Conservation (phyloP, 192 early-diverging fungal genomes). For the Rhizoclosmatium sp. region DNA sequence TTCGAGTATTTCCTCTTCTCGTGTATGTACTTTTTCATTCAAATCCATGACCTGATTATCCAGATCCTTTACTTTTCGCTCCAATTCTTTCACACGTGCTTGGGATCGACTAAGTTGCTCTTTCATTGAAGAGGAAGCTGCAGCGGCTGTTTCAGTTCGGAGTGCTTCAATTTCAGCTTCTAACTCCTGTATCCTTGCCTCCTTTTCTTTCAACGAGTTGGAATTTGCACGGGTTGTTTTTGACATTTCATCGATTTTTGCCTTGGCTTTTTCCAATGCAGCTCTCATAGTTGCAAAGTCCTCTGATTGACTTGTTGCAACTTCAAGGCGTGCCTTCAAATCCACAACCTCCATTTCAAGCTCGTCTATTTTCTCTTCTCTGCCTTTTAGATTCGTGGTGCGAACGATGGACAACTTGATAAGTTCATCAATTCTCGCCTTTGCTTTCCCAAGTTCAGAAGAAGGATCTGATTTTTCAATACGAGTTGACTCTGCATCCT, state of each 20-base stretch:
- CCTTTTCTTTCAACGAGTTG: conserved; percentile 17
- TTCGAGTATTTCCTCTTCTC: conserved; percentile 26
- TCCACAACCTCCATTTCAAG: conserved; percentile 4
- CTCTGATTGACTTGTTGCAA: background rate
- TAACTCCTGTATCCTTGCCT: conserved; percentile 12
- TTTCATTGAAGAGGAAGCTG: background rate
- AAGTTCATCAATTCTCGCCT: conserved; percentile 24
- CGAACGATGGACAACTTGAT: conserved; percentile 11
- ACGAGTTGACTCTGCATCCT: background rate
- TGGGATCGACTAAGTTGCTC: background rate
- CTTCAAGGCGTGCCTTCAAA: background rate
- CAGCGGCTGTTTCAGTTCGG: background rate
- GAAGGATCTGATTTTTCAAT: background rate
- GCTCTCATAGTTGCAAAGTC: background rate
- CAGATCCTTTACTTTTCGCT: background rate
- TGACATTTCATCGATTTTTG: conserved; percentile 10
- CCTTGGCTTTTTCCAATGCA: conserved; percentile 4
- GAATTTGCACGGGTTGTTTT: background rate
- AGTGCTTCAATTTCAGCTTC: conserved; percentile 6
- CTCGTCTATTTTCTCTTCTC: conserved; percentile 21
- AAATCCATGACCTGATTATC: conserved; percentile 5
- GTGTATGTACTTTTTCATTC: background rate
- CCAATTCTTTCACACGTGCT: background rate
- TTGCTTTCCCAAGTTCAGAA: conserved; percentile 17
- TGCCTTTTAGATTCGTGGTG: conserved; percentile 19